phyloP scores from a whole-genome alignment of 139 green algal species.

The Chlamydomonas schloesseri region DNA sequence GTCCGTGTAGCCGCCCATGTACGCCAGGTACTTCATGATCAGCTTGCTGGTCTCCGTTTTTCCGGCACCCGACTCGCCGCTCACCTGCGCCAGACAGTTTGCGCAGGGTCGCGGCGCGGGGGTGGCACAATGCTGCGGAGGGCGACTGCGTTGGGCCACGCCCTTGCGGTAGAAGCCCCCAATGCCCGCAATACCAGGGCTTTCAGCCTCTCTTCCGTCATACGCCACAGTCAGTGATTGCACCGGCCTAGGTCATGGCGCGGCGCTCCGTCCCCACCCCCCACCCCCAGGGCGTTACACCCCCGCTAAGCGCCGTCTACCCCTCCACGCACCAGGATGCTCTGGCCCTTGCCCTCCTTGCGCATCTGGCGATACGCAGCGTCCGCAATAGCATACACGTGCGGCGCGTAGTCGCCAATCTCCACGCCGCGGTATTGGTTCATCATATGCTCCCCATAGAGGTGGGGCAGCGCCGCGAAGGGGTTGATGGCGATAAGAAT shows the following conservation, averaged over 20 bases:
- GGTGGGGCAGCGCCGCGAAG: conserved; percentile 83
- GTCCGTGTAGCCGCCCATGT: conserved; percentile 81
- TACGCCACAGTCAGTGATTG: too few species aligned
- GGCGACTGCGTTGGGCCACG: too few species aligned
- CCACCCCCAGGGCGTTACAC: too few species aligned
- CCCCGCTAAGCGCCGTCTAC: too few species aligned
- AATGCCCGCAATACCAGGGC: too few species aligned
- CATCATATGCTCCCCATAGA: conserved; percentile 96
- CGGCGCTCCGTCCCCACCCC: too few species aligned
- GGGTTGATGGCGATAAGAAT: conserved; percentile 97
- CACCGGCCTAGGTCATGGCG: too few species aligned
- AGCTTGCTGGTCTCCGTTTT: conserved; percentile 99
- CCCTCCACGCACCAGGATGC: conserved; percentile 83
- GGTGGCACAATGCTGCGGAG: too few species aligned
- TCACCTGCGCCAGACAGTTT: conserved; percentile 69
- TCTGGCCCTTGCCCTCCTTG: conserved; percentile 82
- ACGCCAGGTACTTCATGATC: conserved; percentile 94
- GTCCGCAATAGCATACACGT: conserved; percentile 95
- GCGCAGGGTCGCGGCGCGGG: too few species aligned
- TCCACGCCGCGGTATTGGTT: conserved; percentile 85
- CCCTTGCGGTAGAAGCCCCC: too few species aligned
- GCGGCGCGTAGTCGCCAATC: conserved; percentile 93
- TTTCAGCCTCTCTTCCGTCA: too few species aligned
- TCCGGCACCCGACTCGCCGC: conserved; percentile 96
- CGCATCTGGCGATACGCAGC: conserved; percentile 90